Evolutionary conservation across 2,329 filamentous ascomycete species (phyloP), one percentile per base, ranked within the genome.

Genomic region (Epichloe aotearoae): DNA sequence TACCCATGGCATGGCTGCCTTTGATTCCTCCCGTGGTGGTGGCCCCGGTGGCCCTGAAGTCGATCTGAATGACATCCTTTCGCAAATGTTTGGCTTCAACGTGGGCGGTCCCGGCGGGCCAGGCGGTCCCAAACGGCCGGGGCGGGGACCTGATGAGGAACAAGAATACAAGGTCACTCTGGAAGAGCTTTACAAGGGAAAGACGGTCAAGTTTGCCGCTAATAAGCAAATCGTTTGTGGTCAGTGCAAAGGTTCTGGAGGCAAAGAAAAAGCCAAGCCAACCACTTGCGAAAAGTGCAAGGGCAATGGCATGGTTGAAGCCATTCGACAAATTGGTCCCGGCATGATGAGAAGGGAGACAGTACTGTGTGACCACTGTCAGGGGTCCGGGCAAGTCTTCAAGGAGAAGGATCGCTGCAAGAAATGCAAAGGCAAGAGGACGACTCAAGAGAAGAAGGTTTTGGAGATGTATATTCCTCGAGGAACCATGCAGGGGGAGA

Each of bases 341-440:
- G 89, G 90, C 53, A 74, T 96, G 64, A 82, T 94, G 55, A 87
- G 88, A 33, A 85, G 88, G 61, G 84, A 88, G 61, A 81, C 83
- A 6, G 81, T 90, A 38, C 69, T 83, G 37, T 98, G 93, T 68
- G 83, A 85, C 60, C 83, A 84, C 61, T 98, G 93, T 69, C 77
- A 83, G 53, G 91, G 90, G 36, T 79, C 82, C n/a, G 93, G 93
- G 5, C 82, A 83, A 62, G 82, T 90, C 62, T 95, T 83, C 72
- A 91, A 91, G 68, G 88, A 95, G 63, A 97, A 97, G 74, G 93
- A 98, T 63, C 88, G 88, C 64, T 98, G 93, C 76, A 95, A 95
- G 76, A 96, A 93, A 74, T 98, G 93, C 80, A 97, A 97, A 72
- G 93, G 93, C 62, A 87, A 86, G 67, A 80, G 88, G 55, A 89